Evolutionary conservation across 108 stramenopile species (phyloP).

Genomic region (Cyclotella choctawhatcheeana): DNA sequence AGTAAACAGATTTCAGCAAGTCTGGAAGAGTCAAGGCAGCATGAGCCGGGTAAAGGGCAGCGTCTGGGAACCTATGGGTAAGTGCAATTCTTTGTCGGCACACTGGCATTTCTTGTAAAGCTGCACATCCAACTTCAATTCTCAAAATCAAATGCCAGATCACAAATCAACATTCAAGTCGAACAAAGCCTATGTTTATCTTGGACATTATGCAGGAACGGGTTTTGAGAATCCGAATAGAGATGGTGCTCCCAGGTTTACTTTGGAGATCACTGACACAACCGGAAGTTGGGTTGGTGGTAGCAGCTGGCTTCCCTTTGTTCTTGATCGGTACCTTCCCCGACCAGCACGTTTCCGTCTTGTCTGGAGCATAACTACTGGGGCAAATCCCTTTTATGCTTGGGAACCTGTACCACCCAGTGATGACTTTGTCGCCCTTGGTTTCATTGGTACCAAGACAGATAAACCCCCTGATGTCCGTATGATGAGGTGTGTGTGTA

Average conservation of each 20-base stretch:
- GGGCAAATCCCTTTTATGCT: constrained; percentile 92
- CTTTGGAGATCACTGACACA: constrained; percentile 94
- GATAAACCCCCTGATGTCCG: constrained; percentile 90
- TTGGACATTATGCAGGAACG: constrained; percentile 90
- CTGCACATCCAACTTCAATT: neutral
- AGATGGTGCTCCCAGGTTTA: constrained; percentile 77
- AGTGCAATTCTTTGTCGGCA: neutral
- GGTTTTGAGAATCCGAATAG: constrained; percentile 90
- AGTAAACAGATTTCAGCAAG: constrained; percentile 74
- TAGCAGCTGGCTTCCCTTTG: constrained; percentile 92
- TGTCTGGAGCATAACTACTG: constrained; percentile 94
- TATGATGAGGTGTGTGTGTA: constrained; percentile 92
- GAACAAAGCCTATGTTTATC: constrained; percentile 88
- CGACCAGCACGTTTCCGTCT: constrained; percentile 94
- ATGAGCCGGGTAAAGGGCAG: constrained; percentile 91
- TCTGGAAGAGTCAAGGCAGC: constrained; percentile 96
- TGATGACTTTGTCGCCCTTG: constrained; percentile 94
- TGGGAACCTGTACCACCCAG: constrained; percentile 98
- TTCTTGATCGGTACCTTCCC: constrained; percentile 91
- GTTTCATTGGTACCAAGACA: constrained; percentile 91
- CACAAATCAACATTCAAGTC: constrained; percentile 71
- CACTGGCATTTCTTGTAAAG: neutral
- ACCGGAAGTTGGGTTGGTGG: constrained; percentile 91
- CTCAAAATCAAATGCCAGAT: neutral
- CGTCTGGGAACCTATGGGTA: constrained; percentile 87